Evolutionary conservation across 305 asterid species (phyloP), one percentile per base, ranked within the genome.

Genomic region (Petunia hybrid): DNA sequence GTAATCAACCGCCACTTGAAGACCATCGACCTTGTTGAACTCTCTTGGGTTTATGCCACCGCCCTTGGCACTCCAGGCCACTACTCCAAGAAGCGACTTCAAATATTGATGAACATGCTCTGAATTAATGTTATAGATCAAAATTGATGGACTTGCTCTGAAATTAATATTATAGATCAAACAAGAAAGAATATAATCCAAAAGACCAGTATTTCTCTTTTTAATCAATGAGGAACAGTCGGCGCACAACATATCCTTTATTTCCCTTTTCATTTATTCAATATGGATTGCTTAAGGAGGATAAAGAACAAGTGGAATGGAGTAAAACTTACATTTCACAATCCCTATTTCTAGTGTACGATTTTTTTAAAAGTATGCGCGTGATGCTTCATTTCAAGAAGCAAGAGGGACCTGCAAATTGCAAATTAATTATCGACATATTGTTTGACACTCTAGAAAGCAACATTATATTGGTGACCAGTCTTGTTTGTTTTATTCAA

Each of bases 391-490:
- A n/a, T 36, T 73, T 48, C 1, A 73, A 51, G 63, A 13, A 73
- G 63, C 63, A 35, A 2, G 31, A 51, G 78, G 78, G 78, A 13
- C 63, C 78, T 68, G 42, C 3, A 55, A 42, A 41, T 22, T 48
- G 46, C 46, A 73, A 73, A 63, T 73, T 73, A 45, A 6, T 35
- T 46, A 71, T 71, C 3, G 62, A 35, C 35, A 71, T 42, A 22
- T 22, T 22, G 55, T 42, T 68, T 68, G 78, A 73, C 36, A 73
- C 48, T 51, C 63, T 51, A 35, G 78, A 73, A 73, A 73, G 78
- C 78, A 73, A 73, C 63, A 13, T 51, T 73, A 22, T 46, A 36
- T 51, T 73, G 36, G 78, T 36, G 61, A 73, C 3, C 6, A 9
- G 62, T 73, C 78, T 51, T 73, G 51, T 35, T 51, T 48, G 6